A percentile compares a stretch with the other conserved stretches of the same genome.
These are phyloP conservation scores for Plantago lanceolata DNA, from an alignment of 305 asterid species.

Conservation along the genomic window DNA sequence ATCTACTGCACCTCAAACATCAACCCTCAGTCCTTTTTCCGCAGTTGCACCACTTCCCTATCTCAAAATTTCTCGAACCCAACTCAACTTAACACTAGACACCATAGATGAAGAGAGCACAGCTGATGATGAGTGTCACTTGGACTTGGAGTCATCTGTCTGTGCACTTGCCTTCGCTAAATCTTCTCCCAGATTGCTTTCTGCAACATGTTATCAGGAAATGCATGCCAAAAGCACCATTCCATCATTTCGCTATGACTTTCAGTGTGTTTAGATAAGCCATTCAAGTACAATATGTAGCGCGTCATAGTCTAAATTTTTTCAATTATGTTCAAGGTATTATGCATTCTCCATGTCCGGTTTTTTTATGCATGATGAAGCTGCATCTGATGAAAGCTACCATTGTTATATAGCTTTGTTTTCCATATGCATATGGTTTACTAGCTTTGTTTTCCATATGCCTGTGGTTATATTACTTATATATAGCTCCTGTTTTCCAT, in stretches of 20 bases:
- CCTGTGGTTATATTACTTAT: neutral
- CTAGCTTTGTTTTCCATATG: slow-evolving; percentile 6
- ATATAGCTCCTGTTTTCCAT: neutral
- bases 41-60: slow-evolving; percentile 30
- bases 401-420: neutral
- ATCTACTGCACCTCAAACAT: neutral
- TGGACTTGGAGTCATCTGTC: slow-evolving; percentile 7
- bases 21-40: slow-evolving; percentile 25
- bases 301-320: neutral
- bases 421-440: no score
- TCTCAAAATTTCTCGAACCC: slow-evolving; percentile 17
- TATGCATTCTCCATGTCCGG: neutral
- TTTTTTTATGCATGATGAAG: slow-evolving; percentile 1
- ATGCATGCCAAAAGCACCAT: slow-evolving; percentile 12
- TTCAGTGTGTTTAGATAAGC: slow-evolving; percentile 18
- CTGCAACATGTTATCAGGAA: slow-evolving; percentile 16
- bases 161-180: slow-evolving; percentile 13
- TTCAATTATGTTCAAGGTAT: neutral
- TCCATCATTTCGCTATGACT: slow-evolving; percentile 9
- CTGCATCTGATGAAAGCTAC: no score
- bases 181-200: slow-evolving; percentile 9
- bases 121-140: neutral
- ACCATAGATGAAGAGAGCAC: slow-evolving; percentile 25
- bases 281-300: neutral
- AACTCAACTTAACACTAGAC: slow-evolving; percentile 18